These are phyloP conservation scores for Hortiboletus campestris DNA, from an alignment of 768 basidiomycete species.

Conservation along the genomic window DNA sequence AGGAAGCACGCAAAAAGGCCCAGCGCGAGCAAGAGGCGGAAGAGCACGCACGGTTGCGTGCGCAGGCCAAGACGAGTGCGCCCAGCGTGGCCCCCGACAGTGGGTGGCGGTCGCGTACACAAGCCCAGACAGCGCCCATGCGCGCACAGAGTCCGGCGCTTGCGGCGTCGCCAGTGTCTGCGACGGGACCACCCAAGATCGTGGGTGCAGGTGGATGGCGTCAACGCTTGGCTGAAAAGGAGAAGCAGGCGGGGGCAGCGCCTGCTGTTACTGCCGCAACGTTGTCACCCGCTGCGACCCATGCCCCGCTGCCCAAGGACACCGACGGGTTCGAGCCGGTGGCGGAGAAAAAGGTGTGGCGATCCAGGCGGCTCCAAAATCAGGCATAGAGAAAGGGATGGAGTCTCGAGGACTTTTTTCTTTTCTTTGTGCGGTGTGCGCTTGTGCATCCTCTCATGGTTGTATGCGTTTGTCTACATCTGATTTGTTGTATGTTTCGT, in stretches of 20 bases:
- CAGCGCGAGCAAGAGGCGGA: slow-evolving; percentile 73
- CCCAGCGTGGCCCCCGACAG: slow-evolving; percentile 20
- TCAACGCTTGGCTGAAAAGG: slow-evolving; percentile 31
- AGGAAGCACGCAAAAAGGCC: slow-evolving; percentile 56
- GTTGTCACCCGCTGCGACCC: slow-evolving; percentile 11
- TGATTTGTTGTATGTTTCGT: too few relatives aligned
- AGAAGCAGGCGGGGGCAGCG: background rate
- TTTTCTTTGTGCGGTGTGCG: too few relatives aligned
- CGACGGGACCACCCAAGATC: slow-evolving; percentile 39
- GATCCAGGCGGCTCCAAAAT: slow-evolving; percentile 14
- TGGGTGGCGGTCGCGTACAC: slow-evolving; percentile 15
- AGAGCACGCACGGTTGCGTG: slow-evolving; percentile 40
- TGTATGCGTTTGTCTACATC: too few relatives aligned
- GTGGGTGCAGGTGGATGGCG: slow-evolving; percentile 52
- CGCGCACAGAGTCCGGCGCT: slow-evolving; percentile 61
- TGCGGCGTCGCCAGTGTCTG: slow-evolving; percentile 29
- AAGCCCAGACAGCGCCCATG: slow-evolving; percentile 37
- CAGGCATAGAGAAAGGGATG: too few relatives aligned
- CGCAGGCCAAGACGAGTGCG: slow-evolving; percentile 27
- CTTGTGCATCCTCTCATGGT: too few relatives aligned
- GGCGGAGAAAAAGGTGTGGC: slow-evolving; percentile 27
- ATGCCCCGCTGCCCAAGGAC: slow-evolving; percentile 44
- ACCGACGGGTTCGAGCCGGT: slow-evolving; percentile 75
- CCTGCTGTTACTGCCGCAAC: too few relatives aligned
- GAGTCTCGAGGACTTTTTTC: too few relatives aligned